phyloP scores from a whole-genome alignment of 805 yeast species.

The Candida bentonensis region DNA sequence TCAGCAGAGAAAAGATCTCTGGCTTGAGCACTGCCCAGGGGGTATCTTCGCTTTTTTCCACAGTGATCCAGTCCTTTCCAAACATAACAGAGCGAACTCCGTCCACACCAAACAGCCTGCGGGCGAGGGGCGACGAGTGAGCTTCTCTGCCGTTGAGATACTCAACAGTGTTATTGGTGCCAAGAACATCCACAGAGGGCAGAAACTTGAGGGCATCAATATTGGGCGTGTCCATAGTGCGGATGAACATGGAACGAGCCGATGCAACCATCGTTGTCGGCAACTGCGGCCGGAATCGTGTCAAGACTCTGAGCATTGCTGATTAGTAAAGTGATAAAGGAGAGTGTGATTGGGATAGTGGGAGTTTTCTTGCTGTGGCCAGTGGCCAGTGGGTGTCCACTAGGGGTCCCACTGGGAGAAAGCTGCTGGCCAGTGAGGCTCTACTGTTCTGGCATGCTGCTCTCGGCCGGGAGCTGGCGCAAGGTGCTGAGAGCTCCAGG shows the following conservation, averaged over 20 bases:
- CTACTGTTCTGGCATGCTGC: no score
- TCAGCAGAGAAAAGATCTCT: constrained; percentile 38
- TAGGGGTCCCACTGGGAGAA: no score
- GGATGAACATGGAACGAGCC: constrained; percentile 31
- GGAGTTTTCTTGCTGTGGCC: no score
- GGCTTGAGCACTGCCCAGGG: constrained; percentile 66
- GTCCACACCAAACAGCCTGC: constrained; percentile 58
- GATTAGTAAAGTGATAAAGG: neutral
- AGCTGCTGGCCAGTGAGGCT: no score
- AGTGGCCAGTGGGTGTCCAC: no score
- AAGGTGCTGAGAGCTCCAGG: no score
- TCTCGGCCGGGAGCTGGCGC: no score
- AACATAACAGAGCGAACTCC: constrained; percentile 67
- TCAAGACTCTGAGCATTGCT: neutral
- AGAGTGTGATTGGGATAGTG: neutral
- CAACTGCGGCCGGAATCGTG: neutral
- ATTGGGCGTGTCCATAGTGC: constrained; percentile 77
- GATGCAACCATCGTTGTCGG: neutral
- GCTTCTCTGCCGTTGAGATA: constrained; percentile 68
- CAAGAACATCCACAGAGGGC: constrained; percentile 59
- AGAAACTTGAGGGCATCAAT: constrained; percentile 74
- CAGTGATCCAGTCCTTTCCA: constrained; percentile 73
- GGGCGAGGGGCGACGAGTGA: constrained; percentile 57
- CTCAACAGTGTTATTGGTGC: constrained; percentile 50
- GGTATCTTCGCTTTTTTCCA: constrained; percentile 46